phyloP scores from a whole-genome alignment of 208 protist genomes.

The Crithidia mellificae region DNA sequence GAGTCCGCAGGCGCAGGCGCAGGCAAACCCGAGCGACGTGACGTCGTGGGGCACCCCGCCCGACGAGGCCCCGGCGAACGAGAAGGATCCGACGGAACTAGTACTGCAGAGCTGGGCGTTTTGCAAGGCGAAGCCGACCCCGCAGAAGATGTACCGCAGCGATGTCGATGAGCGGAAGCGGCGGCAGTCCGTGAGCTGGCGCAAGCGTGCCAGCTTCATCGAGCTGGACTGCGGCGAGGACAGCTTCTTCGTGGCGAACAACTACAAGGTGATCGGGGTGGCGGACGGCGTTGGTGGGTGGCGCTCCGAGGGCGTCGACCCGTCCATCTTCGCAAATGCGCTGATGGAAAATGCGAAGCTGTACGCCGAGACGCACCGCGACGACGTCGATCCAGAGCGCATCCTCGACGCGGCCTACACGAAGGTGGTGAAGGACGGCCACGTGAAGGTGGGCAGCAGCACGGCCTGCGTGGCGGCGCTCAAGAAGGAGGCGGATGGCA shows the following conservation, averaged over 20 bases:
- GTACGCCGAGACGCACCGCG: slow-evolving; percentile 82
- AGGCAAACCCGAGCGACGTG: slow-evolving; percentile 26
- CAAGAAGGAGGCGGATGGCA: slow-evolving; percentile 47
- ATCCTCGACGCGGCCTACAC: slow-evolving; percentile 83
- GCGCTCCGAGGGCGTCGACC: slow-evolving; percentile 83
- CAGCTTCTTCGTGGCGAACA: slow-evolving; percentile 93
- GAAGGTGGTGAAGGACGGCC: slow-evolving; percentile 71
- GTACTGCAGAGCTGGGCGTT: slow-evolving; percentile 91
- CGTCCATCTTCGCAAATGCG: slow-evolving; percentile 80
- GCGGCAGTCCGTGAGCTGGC: slow-evolving; percentile 67
- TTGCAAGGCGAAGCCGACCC: slow-evolving; percentile 86
- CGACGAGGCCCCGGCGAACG: slow-evolving; percentile 65
- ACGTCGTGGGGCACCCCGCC: slow-evolving; percentile 75
- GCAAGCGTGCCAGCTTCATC: slow-evolving; percentile 88
- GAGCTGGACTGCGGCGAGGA: slow-evolving; percentile 94
- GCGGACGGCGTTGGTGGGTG: slow-evolving; percentile 93
- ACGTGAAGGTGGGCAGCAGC: slow-evolving; percentile 89
- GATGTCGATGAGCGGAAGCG: slow-evolving; percentile 81
- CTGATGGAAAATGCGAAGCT: slow-evolving; percentile 92
- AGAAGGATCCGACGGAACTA: slow-evolving; percentile 81
- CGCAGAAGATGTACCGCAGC: slow-evolving; percentile 75
- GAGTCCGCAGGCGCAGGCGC: slow-evolving; percentile 35
- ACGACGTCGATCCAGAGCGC: slow-evolving; percentile 77
- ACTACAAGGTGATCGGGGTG: slow-evolving; percentile 89
- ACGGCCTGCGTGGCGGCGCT: slow-evolving; percentile 88